These are phyloP conservation scores for Artemisia tridentata DNA, from an alignment of 129 eudicot species.

Conservation along the genomic window DNA sequence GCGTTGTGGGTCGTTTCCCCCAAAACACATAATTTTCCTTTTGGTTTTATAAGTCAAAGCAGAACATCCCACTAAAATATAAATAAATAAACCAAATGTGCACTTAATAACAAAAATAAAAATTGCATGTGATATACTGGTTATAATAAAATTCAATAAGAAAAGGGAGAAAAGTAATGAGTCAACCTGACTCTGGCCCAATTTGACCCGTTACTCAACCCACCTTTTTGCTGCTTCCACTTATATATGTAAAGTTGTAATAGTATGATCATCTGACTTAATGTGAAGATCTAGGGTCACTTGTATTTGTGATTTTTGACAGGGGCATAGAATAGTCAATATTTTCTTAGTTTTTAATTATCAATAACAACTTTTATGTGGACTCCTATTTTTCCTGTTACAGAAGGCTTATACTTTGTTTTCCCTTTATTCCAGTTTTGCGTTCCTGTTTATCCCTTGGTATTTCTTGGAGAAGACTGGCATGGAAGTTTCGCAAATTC, in stretches of 20 bases:
- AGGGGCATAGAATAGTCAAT: not conserved
- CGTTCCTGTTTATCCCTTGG: constrained; percentile 93
- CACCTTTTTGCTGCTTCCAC: not conserved
- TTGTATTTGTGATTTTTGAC: not conserved
- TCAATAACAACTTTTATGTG: not conserved
- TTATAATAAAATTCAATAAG: not conserved
- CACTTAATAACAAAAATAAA: not conserved
- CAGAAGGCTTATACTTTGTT: not conserved
- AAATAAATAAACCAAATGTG: not conserved
- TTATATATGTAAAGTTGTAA: not conserved
- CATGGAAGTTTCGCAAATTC: constrained; percentile 79
- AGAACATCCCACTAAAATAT: not conserved
- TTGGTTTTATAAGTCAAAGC: not conserved
- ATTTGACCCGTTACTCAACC: not conserved
- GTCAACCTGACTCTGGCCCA: not conserved
- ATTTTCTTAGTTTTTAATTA: not conserved
- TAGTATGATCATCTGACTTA: not conserved
- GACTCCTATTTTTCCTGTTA: not conserved
- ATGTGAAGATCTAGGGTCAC: not conserved
- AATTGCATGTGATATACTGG: no score
- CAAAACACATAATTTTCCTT: not conserved
- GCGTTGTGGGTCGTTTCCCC: not conserved
- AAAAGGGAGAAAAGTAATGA: not conserved
- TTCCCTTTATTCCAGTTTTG: constrained; percentile 54
- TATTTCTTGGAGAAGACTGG: constrained; percentile 82